Conservation (phyloP, 164 flowering plant species). For the Vitis rupestris region DNA sequence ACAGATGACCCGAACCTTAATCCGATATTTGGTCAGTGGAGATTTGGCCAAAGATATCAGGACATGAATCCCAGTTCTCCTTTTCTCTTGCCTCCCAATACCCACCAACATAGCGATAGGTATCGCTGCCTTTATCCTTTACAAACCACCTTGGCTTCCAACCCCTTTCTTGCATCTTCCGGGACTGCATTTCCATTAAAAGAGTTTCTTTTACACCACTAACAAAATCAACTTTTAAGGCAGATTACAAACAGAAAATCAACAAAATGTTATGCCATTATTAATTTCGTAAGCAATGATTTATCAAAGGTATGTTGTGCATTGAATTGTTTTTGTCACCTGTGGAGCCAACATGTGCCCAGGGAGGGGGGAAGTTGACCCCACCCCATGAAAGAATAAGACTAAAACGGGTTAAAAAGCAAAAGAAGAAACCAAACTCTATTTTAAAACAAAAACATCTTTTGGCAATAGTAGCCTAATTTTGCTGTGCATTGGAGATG, state of each 20-base stretch:
- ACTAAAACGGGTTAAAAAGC: too few relatives aligned
- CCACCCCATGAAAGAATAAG: too few relatives aligned
- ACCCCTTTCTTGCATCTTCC: slow-evolving; percentile 85
- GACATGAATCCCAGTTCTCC: slow-evolving; percentile 65
- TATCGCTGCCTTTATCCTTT: slow-evolving; percentile 54
- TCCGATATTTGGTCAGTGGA: slow-evolving; percentile 42
- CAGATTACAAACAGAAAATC: neutral
- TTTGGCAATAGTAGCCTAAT: too few relatives aligned
- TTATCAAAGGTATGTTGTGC: too few relatives aligned
- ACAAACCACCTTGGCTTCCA: slow-evolving; percentile 86
- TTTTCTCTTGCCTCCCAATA: slow-evolving; percentile 86
- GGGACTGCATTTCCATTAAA: slow-evolving; percentile 38
- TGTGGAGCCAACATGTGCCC: too few relatives aligned
- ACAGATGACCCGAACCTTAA: neutral
- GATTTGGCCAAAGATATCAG: slow-evolving; percentile 74
- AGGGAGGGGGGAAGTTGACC: too few relatives aligned
- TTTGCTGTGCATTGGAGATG: too few relatives aligned
- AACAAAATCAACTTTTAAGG: neutral
- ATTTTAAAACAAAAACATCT: too few relatives aligned
- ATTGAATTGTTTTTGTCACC: too few relatives aligned
- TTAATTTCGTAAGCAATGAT: too few relatives aligned
- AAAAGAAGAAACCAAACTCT: too few relatives aligned
- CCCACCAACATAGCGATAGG: slow-evolving; percentile 66
- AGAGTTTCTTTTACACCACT: neutral
- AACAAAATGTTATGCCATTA: neutral